Conservation (phyloP, 805 yeast genomes). For the Myxozyma sirexii region DNA sequence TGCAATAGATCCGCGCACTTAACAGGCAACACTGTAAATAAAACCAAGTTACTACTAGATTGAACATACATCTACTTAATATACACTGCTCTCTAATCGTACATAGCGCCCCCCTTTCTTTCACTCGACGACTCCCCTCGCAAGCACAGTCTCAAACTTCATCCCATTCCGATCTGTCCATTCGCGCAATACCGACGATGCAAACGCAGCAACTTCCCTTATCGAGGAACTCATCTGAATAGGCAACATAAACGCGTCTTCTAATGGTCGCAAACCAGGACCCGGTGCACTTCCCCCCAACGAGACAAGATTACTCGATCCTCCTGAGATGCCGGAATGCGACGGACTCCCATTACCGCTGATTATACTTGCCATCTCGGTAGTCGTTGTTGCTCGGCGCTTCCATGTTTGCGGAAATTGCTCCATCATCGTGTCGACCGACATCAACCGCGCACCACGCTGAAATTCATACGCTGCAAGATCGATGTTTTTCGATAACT, state of each 20-base stretch:
- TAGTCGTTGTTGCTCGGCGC: background rate
- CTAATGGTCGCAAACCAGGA: conserved; percentile 39
- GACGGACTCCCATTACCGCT: background rate
- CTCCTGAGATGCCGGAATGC: background rate
- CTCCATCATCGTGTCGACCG: conserved; percentile 18
- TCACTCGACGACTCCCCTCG: conserved; percentile 11
- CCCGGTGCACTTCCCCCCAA: conserved; percentile 25
- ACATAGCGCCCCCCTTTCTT: background rate
- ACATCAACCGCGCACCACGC: conserved; percentile 22
- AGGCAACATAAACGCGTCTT: conserved; percentile 44
- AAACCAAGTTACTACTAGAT: too few relatives aligned
- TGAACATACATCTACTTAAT: too few relatives aligned
- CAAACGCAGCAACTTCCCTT: conserved; percentile 48
- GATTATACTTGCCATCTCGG: background rate
- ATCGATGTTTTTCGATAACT: conserved; percentile 19
- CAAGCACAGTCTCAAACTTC: conserved; percentile 53
- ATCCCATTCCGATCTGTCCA: conserved; percentile 40
- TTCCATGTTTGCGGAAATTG: conserved; percentile 33
- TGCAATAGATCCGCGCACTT: too few relatives aligned
- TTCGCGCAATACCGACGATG: conserved; percentile 42
- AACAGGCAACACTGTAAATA: too few relatives aligned
- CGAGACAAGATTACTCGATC: background rate
- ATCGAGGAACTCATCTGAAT: conserved; percentile 44
- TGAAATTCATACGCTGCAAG: conserved; percentile 32
- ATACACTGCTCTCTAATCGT: background rate